phyloP scores from a whole-genome alignment of 352 stramenopile species.

The Globisporangium cystogenes region DNA sequence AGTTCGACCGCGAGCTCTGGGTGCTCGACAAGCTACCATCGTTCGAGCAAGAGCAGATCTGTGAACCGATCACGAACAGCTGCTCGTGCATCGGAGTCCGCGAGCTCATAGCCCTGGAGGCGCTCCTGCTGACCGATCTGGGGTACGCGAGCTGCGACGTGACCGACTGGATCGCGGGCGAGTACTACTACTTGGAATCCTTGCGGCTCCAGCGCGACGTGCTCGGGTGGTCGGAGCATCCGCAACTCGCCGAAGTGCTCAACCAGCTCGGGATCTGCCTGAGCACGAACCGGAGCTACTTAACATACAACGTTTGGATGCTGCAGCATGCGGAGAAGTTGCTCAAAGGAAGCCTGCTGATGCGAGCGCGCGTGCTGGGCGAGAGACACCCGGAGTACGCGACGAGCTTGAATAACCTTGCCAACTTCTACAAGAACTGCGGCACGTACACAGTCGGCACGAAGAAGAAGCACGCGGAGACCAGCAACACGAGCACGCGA shows the following conservation, averaged over 20 bases:
- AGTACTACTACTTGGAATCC: constrained; percentile 77
- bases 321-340: constrained; percentile 65
- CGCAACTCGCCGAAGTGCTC: constrained; percentile 72
- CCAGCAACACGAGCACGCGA: constrained; percentile 2
- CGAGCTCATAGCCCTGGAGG: constrained; percentile 70
- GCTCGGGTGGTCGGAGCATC: constrained; percentile 63
- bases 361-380: constrained; percentile 67
- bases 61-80: constrained; percentile 19
- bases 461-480: constrained; percentile 10
- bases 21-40: constrained; percentile 55
- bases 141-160: constrained; percentile 75
- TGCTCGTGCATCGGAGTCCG: constrained; percentile 70
- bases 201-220: constrained; percentile 76
- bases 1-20: constrained; percentile 59
- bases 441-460: constrained; percentile 10
- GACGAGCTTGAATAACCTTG: constrained; percentile 78
- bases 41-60: constrained; percentile 41
- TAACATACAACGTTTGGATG: constrained; percentile 74
- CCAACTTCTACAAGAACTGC: constrained; percentile 83
- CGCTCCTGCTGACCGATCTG: constrained; percentile 65
- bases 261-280: constrained; percentile 80
- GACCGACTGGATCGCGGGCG: constrained; percentile 65
- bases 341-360: constrained; percentile 61
- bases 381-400: constrained; percentile 76
- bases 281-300: constrained; percentile 61